Conservation (phyloP, 2,329 filamentous ascomycete genomes). For the Nannizzia gypsea region DNA sequence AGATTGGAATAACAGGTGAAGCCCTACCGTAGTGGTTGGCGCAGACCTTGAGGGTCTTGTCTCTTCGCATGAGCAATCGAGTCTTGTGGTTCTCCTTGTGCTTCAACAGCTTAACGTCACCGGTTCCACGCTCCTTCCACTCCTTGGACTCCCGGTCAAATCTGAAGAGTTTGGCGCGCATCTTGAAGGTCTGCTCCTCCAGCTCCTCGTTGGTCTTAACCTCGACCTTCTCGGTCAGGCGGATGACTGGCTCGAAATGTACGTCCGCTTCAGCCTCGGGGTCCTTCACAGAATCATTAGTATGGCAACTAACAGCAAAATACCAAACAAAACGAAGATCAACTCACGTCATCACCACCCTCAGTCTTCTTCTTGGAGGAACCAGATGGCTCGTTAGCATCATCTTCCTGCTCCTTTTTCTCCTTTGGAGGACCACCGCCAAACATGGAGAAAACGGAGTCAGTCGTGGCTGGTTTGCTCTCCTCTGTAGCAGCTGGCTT, state of each 20-base stretch:
- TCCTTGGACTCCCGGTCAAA: conserved; percentile 84
- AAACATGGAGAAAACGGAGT: conserved; percentile 91
- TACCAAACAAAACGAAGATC: neutral
- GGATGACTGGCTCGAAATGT: conserved; percentile 94
- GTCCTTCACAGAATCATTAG: conserved; percentile 36
- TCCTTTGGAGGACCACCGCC: conserved; percentile 95
- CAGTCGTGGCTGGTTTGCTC: conserved; percentile 28
- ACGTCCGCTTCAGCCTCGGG: conserved; percentile 82
- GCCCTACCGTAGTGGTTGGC: conserved; percentile 95
- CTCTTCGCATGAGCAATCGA: conserved; percentile 91
- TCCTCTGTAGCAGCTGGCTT: conserved; percentile 6
- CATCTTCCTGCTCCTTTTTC: conserved; percentile 60
- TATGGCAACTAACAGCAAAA: neutral
- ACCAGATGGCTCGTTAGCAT: conserved; percentile 76
- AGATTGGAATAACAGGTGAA: conserved; percentile 13
- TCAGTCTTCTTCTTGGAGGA: conserved; percentile 69
- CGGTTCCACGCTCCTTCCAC: conserved; percentile 99
- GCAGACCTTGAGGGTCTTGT: conserved; percentile 99
- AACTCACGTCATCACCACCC: conserved; percentile 42
- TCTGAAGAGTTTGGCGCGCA: conserved; percentile 99
- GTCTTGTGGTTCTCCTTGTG: conserved; percentile 99
- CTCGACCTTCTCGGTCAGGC: conserved; percentile 91
- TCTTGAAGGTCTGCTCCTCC: conserved; percentile 97
- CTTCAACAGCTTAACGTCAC: conserved; percentile 91
- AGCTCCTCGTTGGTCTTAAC: conserved; percentile 96